phyloP scores from a whole-genome alignment of 345 rosid species.

The Rhizophora mangle region DNA sequence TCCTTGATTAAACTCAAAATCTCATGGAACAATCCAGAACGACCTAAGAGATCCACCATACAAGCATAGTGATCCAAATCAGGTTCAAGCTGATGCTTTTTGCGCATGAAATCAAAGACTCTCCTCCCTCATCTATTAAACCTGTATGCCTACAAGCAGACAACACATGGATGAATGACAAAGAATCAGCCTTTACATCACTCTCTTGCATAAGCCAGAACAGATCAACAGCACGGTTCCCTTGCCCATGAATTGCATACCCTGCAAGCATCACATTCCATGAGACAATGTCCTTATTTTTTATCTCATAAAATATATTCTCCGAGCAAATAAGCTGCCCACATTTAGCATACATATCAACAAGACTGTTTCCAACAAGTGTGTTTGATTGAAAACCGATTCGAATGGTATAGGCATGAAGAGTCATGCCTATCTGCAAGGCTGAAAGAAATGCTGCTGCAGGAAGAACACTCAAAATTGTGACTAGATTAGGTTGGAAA shows the following conservation, averaged over 20 bases:
- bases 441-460: conserved; percentile 41
- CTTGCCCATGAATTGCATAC: conserved; percentile 51
- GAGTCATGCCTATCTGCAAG: conserved; percentile 42
- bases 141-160: conserved; percentile 70
- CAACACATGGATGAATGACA: conserved; percentile 46
- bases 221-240: conserved; percentile 44
- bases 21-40: conserved; percentile 53
- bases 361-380: conserved; percentile 42
- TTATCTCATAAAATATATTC: conserved; percentile 42
- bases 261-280: conserved; percentile 67
- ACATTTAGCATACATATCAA: conserved; percentile 69
- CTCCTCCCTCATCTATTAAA: conserved; percentile 47
- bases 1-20: conserved; percentile 34
- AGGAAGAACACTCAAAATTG: conserved; percentile 49
- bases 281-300: conserved; percentile 41
- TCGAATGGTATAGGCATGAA: conserved; percentile 46
- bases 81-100: conserved; percentile 32
- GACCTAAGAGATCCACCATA: conserved; percentile 62
- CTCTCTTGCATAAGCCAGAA: conserved; percentile 49
- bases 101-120: conserved; percentile 43
- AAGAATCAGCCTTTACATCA: conserved; percentile 31
- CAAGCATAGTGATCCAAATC: conserved; percentile 54
- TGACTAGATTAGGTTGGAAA: conserved; percentile 38
- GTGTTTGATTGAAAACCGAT: conserved; percentile 39
- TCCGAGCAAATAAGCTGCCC: conserved; percentile 44